A percentile compares a stretch with the other conserved stretches of the same genome.
Evolutionary conservation across 345 rosid genomes (phyloP).

Genomic region (Adansonia digitata): DNA sequence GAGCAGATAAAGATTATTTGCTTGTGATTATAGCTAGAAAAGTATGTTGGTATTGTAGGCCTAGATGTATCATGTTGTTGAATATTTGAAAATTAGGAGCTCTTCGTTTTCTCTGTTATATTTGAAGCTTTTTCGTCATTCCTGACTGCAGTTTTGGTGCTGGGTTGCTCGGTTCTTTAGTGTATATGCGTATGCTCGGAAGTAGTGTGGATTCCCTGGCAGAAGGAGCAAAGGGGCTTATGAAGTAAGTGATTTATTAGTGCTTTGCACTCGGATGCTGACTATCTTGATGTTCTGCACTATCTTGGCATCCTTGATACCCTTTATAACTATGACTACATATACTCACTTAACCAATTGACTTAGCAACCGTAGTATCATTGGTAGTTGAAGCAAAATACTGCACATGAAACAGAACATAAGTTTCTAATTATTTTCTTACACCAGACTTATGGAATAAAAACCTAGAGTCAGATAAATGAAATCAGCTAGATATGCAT

Average conservation of each 20-base stretch:
- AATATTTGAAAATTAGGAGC: background rate
- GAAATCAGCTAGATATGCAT: background rate
- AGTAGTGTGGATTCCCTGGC: conserved; percentile 82
- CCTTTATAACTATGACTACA: background rate
- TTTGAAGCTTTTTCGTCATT: background rate
- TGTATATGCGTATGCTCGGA: conserved; percentile 84
- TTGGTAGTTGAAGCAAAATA: background rate
- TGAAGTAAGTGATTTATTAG: conserved; percentile 47
- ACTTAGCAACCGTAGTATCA: background rate
- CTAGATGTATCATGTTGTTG: background rate
- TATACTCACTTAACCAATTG: background rate
- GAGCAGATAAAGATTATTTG: background rate
- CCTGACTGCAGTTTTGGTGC: conserved; percentile 61
- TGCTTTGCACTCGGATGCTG: background rate
- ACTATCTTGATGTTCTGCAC: background rate
- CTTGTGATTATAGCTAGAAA: background rate
- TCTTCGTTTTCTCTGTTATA: background rate
- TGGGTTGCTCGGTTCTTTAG: conserved; percentile 74
- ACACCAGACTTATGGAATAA: background rate
- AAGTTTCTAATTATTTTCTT: background rate
- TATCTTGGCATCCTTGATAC: background rate
- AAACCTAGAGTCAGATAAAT: background rate
- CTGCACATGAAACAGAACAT: background rate
- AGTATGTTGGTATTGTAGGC: background rate
- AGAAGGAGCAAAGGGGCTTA: conserved; percentile 71